phyloP scores from a whole-genome alignment of 768 basidiomycete genomes.

The Suillus luteus region DNA sequence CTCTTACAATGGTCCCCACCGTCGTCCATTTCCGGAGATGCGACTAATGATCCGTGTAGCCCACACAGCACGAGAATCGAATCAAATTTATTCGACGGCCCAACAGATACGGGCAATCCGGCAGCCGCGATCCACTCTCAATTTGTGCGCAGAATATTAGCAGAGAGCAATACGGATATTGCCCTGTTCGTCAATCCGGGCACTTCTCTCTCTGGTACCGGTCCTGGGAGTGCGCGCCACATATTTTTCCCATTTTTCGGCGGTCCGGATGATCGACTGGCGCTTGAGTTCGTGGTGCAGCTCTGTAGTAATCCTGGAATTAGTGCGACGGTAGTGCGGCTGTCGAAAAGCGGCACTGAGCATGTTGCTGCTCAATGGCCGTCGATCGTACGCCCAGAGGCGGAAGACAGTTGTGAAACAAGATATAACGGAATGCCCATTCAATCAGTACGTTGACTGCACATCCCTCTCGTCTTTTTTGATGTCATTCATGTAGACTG shows the following conservation, averaged over 20 bases:
- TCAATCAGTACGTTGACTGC: conserved; percentile 16
- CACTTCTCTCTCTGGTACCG: conserved; percentile 19
- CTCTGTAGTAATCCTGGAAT: conserved; percentile 62
- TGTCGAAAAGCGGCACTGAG: conserved; percentile 40
- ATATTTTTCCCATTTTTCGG: conserved; percentile 91
- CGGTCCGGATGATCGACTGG: conserved; percentile 92
- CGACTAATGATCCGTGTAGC: conserved; percentile 28
- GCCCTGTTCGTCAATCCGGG: conserved; percentile 83
- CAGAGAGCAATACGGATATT: conserved; percentile 70
- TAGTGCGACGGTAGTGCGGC: conserved; percentile 71
- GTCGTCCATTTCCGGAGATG: conserved; percentile 30
- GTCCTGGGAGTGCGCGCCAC: conserved; percentile 45
- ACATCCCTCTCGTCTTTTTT: conserved; percentile 7
- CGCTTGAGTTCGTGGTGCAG: conserved; percentile 80
- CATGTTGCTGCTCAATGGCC: conserved; percentile 60
- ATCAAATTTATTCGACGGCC: conserved; percentile 70
- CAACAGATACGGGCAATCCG: conserved; percentile 47
- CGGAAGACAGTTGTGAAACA: conserved; percentile 40
- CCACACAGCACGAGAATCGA: conserved; percentile 23
- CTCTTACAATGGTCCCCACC: conserved; percentile 82
- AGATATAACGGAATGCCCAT: conserved; percentile 6
- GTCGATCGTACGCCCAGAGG: conserved; percentile 58
- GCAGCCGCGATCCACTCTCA: conserved; percentile 69
- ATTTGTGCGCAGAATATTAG: conserved; percentile 82
- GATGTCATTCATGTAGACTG: conserved; percentile 36